Evolutionary conservation across 116 monocot genomes (phyloP).

Genomic region (Thalassia testudinum): DNA sequence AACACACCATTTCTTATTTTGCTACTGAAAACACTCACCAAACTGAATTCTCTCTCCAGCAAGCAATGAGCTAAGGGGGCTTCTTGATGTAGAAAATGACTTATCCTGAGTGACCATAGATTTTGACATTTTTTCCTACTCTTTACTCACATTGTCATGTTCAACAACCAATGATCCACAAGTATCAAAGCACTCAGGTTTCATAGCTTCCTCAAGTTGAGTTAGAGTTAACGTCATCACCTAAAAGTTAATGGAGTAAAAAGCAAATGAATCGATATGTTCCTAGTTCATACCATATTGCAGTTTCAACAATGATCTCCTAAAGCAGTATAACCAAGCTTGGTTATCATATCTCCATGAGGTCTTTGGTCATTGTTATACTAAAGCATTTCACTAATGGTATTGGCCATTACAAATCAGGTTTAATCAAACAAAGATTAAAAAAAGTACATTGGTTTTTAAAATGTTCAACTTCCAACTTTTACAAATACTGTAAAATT

Average conservation of each 20-base stretch:
- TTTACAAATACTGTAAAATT: too few relatives aligned
- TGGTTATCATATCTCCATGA: too few relatives aligned
- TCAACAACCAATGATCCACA: slow-evolving; percentile 2
- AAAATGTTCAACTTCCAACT: too few relatives aligned
- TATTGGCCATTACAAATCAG: too few relatives aligned
- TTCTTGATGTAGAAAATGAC: slow-evolving; percentile 11
- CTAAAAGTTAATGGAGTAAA: slow-evolving; percentile 2
- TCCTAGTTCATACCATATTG: too few relatives aligned
- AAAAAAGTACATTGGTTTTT: too few relatives aligned
- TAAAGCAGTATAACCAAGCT: too few relatives aligned
- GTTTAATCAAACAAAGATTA: too few relatives aligned
- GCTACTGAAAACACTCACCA: slow-evolving; percentile 8
- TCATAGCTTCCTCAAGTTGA: slow-evolving; percentile 35
- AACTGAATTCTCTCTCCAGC: slow-evolving; percentile 34
- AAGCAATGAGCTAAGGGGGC: slow-evolving; percentile 20
- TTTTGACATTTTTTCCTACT: slow-evolving; percentile 7
- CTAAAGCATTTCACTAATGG: too few relatives aligned
- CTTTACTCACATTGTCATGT: slow-evolving; percentile 2
- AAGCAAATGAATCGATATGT: too few relatives aligned
- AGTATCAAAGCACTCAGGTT: slow-evolving; percentile 14
- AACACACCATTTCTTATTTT: not conserved
- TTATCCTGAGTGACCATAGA: slow-evolving; percentile 7
- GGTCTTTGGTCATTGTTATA: too few relatives aligned
- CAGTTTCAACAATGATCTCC: too few relatives aligned
- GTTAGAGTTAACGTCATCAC: slow-evolving; percentile 28